Percentiles rank a stretch among this genome's conserved stretches.
These are phyloP conservation scores for Larix sibirica DNA, from an alignment of 83 land plant genomes.

Conservation along the genomic window DNA sequence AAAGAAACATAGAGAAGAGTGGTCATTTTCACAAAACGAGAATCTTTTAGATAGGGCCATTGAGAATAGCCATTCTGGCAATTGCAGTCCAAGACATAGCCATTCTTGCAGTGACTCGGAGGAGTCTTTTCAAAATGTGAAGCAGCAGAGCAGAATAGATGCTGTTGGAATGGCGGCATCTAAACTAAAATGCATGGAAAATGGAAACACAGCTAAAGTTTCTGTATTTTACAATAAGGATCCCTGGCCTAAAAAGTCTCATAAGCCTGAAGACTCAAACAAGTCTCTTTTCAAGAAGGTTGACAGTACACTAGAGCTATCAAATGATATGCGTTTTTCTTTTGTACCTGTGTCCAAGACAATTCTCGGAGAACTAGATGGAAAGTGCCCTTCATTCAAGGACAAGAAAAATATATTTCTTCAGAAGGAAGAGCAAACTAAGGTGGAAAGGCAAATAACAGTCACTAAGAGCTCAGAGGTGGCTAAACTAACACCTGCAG, in stretches of 20 bases:
- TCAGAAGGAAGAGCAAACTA: constrained; percentile 21
- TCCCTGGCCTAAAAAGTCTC: neutral
- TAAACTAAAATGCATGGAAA: constrained; percentile 22
- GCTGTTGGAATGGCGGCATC: constrained; percentile 32
- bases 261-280: constrained; percentile 6
- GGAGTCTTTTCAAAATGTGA: constrained; percentile 23
- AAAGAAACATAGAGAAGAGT: constrained; percentile 33
- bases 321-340: constrained; percentile 14
- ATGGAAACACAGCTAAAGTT: constrained; percentile 18
- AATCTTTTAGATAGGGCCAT: constrained; percentile 27
- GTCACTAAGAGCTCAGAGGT: constrained; percentile 27
- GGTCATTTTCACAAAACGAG: constrained; percentile 18
- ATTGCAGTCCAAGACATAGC: constrained; percentile 37
- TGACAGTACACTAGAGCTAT: neutral
- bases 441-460: constrained; percentile 26
- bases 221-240: neutral
- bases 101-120: constrained; percentile 55
- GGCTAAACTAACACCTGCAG: constrained; percentile 29
- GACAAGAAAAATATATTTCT: constrained; percentile 27
- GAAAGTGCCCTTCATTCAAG: constrained; percentile 17
- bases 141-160: constrained; percentile 29
- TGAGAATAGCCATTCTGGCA: constrained; percentile 28
- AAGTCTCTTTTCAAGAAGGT: neutral
- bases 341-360: constrained; percentile 18
- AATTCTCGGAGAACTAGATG: constrained; percentile 1